Percentiles rank a stretch among this genome's conserved stretches.
Conservation (phyloP, 495 filamentous ascomycete species). For the Delitschia confertaspora region DNA sequence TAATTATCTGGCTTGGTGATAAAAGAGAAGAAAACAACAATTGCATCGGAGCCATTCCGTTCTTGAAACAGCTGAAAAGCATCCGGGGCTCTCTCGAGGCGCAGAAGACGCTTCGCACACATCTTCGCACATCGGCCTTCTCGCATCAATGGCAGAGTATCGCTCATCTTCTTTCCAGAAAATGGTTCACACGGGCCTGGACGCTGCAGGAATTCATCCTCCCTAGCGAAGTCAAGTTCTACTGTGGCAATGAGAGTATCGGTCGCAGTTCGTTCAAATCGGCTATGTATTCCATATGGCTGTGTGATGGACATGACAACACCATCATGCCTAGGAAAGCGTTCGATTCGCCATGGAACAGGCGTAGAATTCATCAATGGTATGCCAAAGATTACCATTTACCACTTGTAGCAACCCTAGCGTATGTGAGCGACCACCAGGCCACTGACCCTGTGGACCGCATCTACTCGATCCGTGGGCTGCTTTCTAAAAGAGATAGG, state of each 20-base stretch:
- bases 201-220: slow-evolving; percentile 17
- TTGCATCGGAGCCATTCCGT: slow-evolving; percentile 6
- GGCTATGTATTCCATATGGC: slow-evolving; percentile 10
- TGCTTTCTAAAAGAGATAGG: slow-evolving; percentile 2
- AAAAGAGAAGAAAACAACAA: slow-evolving; percentile 7
- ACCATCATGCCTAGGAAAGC: slow-evolving; percentile 2
- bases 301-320: slow-evolving; percentile 1
- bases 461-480: slow-evolving; percentile 9
- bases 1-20: slow-evolving; percentile 9
- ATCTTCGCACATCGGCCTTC: background rate
- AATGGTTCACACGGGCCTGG: slow-evolving; percentile 12
- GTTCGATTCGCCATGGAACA: slow-evolving; percentile 14
- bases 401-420: slow-evolving; percentile 5
- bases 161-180: background rate
- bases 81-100: background rate
- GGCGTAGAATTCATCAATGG: slow-evolving; percentile 11
- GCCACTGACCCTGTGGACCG: slow-evolving; percentile 9
- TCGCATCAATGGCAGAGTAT: slow-evolving; percentile 3
- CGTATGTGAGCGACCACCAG: slow-evolving; percentile 13
- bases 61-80: slow-evolving; percentile 3
- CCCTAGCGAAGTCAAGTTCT: slow-evolving; percentile 8
- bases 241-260: slow-evolving; percentile 5
- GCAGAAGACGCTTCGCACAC: background rate
- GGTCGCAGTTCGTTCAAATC: slow-evolving; percentile 5
- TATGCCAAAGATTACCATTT: no score